Conservation (phyloP, 495 filamentous ascomycete genomes). For the Daldinia decipiens region DNA sequence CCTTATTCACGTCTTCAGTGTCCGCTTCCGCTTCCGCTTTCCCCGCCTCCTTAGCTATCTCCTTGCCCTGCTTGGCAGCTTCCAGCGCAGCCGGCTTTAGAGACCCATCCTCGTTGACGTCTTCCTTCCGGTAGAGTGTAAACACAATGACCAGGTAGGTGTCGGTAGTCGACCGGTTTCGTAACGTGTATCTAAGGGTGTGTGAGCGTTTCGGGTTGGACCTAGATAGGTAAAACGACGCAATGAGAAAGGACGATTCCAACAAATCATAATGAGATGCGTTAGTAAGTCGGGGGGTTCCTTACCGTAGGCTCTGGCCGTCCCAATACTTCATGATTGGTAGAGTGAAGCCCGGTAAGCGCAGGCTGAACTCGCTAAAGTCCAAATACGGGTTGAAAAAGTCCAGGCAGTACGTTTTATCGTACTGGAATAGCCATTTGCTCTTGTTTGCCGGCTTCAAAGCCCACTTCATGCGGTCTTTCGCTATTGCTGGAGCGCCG, state of each 20-base stretch:
- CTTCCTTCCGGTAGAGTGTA: conserved; percentile 72
- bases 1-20: conserved; percentile 8
- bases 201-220: conserved; percentile 64
- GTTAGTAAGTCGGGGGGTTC: neutral
- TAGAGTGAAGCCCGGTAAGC: conserved; percentile 79
- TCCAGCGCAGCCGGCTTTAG: conserved; percentile 57
- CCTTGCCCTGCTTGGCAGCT: conserved; percentile 20
- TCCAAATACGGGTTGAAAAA: conserved; percentile 95
- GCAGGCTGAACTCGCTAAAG: conserved; percentile 81
- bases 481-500: conserved; percentile 64
- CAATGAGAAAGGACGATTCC: conserved; percentile 32
- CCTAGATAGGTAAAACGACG: conserved; percentile 39
- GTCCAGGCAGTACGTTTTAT: conserved; percentile 73
- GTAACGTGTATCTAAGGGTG: conserved; percentile 85
- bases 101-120: conserved; percentile 67
- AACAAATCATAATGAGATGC: neutral
- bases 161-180: conserved; percentile 73
- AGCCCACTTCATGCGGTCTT: conserved; percentile 72
- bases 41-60: neutral
- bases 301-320: conserved; percentile 68
- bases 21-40: neutral
- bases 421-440: conserved; percentile 61
- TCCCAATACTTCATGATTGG: conserved; percentile 85
- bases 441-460: conserved; percentile 61
- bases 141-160: conserved; percentile 84